phyloP scores from a whole-genome alignment of 306 rosid species.

The barrel medic (Medicago truncatula) region MtrunA17r5.0-ANR NC_053048.1:51874501-51875000 shows the following conservation, averaged over 20 bases:
- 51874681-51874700: slow-evolving; percentile 36
- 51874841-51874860: slow-evolving; percentile 28
- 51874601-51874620: slow-evolving; percentile 10
- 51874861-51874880: slow-evolving; percentile 20
- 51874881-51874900: slow-evolving; percentile 9
- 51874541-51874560: slow-evolving; percentile 85
- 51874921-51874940: slow-evolving; percentile 26
- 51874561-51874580: slow-evolving; percentile 76
- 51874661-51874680: slow-evolving; percentile 7
- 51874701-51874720: slow-evolving; percentile 13
- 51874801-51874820: slow-evolving; percentile 5
- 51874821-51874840: slow-evolving; percentile 5
- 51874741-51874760: slow-evolving; percentile 22
- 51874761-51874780: neutral
- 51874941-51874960: neutral
- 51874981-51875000: slow-evolving; percentile 20
- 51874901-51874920: slow-evolving; percentile 24
- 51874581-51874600: slow-evolving; percentile 25
- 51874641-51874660: slow-evolving; percentile 5
- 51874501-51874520: slow-evolving; percentile 88
- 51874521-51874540: slow-evolving; percentile 78
- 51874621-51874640: slow-evolving; percentile 36
- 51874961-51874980: slow-evolving; percentile 9
- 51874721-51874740: neutral
- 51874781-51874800: slow-evolving; percentile 14